Conservation (phyloP, 2,329 filamentous ascomycete species). For the Didymella pomorum region DNA sequence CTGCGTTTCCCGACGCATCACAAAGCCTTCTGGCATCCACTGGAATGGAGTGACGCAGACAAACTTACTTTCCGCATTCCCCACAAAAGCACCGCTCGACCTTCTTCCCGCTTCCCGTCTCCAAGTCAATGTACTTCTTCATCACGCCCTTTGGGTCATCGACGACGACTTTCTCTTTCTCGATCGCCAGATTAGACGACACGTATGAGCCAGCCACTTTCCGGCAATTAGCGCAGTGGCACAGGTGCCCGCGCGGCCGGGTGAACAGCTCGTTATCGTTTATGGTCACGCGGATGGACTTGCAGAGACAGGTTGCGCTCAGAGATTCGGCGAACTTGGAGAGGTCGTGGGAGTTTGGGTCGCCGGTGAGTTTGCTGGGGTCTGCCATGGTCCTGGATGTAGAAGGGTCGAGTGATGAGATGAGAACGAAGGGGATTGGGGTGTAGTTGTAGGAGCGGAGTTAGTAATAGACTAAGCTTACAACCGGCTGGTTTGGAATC, state of each 20-base stretch:
- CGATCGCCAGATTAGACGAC: constrained; percentile 53
- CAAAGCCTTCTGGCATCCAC: too few relatives aligned
- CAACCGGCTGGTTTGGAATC: neutral
- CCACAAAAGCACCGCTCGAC: constrained; percentile 59
- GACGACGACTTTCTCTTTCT: constrained; percentile 56
- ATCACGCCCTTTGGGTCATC: constrained; percentile 56
- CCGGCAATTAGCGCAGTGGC: constrained; percentile 62
- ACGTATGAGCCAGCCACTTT: constrained; percentile 58
- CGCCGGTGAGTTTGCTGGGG: constrained; percentile 40
- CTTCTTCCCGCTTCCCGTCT: constrained; percentile 57
- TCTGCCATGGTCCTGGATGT: constrained; percentile 3
- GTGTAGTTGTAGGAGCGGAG: neutral
- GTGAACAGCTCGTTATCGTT: constrained; percentile 58
- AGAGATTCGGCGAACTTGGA: constrained; percentile 48
- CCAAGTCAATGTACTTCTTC: constrained; percentile 56
- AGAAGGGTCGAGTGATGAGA: too few relatives aligned
- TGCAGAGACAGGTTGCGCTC: constrained; percentile 57
- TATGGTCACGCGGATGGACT: constrained; percentile 59
- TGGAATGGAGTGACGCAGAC: too few relatives aligned
- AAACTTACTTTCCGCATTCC: constrained; percentile 52
- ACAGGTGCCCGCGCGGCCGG: constrained; percentile 53
- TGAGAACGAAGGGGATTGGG: too few relatives aligned
- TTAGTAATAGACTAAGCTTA: neutral
- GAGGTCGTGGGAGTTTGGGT: constrained; percentile 50
- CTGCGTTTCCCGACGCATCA: too few relatives aligned